Evolutionary conservation across 108 stramenopile genomes (phyloP).

Genomic region (Chaetoceros muelleri): DNA sequence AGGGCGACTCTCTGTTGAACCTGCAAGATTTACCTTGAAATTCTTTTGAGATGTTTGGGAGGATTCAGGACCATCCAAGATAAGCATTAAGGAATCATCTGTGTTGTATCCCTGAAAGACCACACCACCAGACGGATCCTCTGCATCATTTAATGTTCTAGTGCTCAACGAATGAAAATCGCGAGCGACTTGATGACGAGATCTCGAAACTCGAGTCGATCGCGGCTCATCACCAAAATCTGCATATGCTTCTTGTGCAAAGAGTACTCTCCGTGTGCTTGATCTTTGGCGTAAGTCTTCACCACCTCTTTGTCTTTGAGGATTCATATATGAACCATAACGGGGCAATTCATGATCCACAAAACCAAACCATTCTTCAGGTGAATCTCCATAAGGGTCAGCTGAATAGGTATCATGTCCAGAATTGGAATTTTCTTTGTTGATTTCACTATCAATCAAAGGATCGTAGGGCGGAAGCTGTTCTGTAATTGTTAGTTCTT

Average conservation of each 20-base stretch:
- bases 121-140: background rate
- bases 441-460: background rate
- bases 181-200: too few relatives aligned
- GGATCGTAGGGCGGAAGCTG: background rate
- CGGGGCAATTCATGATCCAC: background rate
- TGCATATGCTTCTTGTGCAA: background rate
- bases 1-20: background rate
- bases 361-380: background rate
- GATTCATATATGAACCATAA: background rate
- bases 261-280: background rate
- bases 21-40: too few relatives aligned
- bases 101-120: background rate
- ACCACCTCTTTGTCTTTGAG: too few relatives aligned
- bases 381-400: background rate
- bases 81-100: background rate
- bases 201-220: too few relatives aligned
- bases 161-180: background rate
- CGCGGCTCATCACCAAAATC: background rate
- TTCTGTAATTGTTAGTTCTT: constrained; percentile 20
- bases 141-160: background rate
- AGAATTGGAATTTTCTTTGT: background rate
- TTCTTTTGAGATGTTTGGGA: background rate
- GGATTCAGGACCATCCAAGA: background rate
- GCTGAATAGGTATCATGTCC: background rate
- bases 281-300: background rate